Conservation (phyloP, 225 moss, liverwort and hornwort genomes). For the Physcomitrellopsis africana region DNA sequence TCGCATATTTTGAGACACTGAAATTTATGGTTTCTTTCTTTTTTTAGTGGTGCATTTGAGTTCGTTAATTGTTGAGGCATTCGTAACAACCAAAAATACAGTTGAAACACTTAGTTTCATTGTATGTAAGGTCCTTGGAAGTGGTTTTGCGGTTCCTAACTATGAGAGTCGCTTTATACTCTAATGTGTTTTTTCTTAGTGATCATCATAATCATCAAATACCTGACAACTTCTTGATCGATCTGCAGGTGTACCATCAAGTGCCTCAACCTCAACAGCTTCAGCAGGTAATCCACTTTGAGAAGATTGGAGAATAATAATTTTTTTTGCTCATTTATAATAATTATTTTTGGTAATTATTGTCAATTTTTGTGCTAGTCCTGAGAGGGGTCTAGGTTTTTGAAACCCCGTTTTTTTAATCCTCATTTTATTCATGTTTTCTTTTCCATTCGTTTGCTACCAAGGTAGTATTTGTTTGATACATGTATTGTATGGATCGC, state of each 20-base stretch:
- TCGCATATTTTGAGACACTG: background rate
- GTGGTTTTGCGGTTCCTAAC: background rate
- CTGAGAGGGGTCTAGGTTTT: background rate
- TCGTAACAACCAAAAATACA: background rate
- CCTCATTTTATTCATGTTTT: slow-evolving; percentile 12
- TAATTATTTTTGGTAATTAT: too few species aligned
- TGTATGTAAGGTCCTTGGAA: background rate
- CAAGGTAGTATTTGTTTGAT: slow-evolving; percentile 12
- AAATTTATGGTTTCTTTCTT: too few species aligned
- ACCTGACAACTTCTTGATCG: slow-evolving; percentile 6
- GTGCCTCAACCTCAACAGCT: slow-evolving; percentile 75
- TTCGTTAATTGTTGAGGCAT: background rate
- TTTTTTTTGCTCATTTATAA: too few species aligned
- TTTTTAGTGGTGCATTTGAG: too few species aligned
- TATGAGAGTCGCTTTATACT: too few species aligned
- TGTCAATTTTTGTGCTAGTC: background rate
- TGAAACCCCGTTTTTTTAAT: background rate
- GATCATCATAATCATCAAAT: background rate
- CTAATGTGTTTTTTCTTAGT: background rate
- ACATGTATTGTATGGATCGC: background rate
- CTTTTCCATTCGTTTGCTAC: background rate
- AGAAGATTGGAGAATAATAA: background rate
- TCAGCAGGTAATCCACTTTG: slow-evolving; percentile 61
- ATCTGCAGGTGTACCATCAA: slow-evolving; percentile 75
- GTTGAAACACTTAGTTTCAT: background rate